These are phyloP conservation scores for Phaeosphaeria sp. DNA, from an alignment of 2,329 filamentous ascomycete genomes.

Conservation along the genomic window DNA sequence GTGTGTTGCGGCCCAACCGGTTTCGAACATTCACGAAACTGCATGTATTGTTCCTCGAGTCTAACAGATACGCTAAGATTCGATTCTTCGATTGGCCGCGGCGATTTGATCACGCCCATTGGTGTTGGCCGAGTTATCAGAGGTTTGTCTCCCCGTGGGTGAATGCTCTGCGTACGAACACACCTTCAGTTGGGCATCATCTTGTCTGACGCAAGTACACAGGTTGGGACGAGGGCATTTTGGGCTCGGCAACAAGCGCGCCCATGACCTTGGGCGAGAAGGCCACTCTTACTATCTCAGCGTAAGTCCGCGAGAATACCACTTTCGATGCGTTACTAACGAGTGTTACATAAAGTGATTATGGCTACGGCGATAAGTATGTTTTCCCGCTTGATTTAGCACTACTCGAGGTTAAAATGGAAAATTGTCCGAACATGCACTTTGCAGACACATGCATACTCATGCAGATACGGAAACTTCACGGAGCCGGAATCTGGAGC, in stretches of 20 bases:
- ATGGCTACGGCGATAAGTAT: conserved; percentile 48
- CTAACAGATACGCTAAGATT: conserved; percentile 68
- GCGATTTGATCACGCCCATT: conserved; percentile 78
- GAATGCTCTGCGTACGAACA: conserved; percentile 1
- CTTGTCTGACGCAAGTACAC: conserved; percentile 26
- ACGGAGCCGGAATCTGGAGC: neutral
- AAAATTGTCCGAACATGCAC: conserved; percentile 3
- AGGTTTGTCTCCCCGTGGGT: conserved; percentile 62
- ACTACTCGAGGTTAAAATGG: neutral
- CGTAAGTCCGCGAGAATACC: conserved; percentile 59
- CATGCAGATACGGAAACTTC: neutral
- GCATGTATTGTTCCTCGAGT: neutral
- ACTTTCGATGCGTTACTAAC: conserved; percentile 21
- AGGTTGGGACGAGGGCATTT: conserved; percentile 73
- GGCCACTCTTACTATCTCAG: conserved; percentile 80
- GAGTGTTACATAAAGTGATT: conserved; percentile 35
- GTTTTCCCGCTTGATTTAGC: conserved; percentile 15
- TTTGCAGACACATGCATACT: conserved; percentile 1
- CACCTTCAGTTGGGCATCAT: conserved; percentile 7
- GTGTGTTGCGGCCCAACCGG: conserved; percentile 59
- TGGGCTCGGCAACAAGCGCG: conserved; percentile 38
- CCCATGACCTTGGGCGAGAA: conserved; percentile 92
- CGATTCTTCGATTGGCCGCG: conserved; percentile 81
- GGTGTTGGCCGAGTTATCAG: conserved; percentile 85
- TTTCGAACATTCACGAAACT: neutral